Evolutionary conservation across 768 basidiomycete species (phyloP).

Genomic region (Tricholoma flavovirens): DNA sequence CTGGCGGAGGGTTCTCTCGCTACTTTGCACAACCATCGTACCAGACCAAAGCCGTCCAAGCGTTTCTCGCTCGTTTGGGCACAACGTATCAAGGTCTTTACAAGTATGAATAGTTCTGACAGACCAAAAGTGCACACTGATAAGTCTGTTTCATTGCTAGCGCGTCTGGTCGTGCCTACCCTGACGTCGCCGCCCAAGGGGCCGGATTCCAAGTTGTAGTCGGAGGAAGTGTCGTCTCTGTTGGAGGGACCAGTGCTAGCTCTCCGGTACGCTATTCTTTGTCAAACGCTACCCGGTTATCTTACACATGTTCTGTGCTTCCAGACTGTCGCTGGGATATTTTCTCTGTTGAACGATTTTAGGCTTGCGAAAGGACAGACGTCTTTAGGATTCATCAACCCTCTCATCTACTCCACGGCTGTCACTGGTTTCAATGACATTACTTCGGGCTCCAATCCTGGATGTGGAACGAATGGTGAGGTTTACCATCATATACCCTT

Average conservation of each 20-base stretch:
- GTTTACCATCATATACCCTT: too few relatives aligned
- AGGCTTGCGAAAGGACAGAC: slow-evolving; percentile 37
- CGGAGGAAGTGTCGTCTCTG: slow-evolving; percentile 26
- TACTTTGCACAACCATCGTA: slow-evolving; percentile 32
- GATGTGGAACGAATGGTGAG: slow-evolving; percentile 50
- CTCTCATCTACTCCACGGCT: slow-evolving; percentile 45
- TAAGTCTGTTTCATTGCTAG: slow-evolving; percentile 9
- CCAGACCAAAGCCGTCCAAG: slow-evolving; percentile 35
- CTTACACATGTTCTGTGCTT: too few relatives aligned
- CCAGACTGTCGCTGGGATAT: slow-evolving; percentile 48
- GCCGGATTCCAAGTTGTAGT: slow-evolving; percentile 42
- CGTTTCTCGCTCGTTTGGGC: slow-evolving; percentile 22
- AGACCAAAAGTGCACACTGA: background rate
- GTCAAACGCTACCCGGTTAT: too few relatives aligned
- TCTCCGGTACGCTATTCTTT: slow-evolving; percentile 28
- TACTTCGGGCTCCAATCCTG: slow-evolving; percentile 44
- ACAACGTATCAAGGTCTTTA: slow-evolving; percentile 44
- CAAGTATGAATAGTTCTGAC: slow-evolving; percentile 36
- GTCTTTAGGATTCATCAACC: slow-evolving; percentile 60
- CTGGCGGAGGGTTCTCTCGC: slow-evolving; percentile 71
- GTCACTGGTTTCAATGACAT: slow-evolving; percentile 48
- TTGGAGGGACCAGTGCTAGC: slow-evolving; percentile 59
- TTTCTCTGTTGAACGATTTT: slow-evolving; percentile 59
- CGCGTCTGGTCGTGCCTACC: slow-evolving; percentile 16
- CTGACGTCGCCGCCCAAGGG: slow-evolving; percentile 61